Evolutionary conservation across 176 grass and related monocot species (phyloP).

Genomic region (Puya raimondii): DNA sequence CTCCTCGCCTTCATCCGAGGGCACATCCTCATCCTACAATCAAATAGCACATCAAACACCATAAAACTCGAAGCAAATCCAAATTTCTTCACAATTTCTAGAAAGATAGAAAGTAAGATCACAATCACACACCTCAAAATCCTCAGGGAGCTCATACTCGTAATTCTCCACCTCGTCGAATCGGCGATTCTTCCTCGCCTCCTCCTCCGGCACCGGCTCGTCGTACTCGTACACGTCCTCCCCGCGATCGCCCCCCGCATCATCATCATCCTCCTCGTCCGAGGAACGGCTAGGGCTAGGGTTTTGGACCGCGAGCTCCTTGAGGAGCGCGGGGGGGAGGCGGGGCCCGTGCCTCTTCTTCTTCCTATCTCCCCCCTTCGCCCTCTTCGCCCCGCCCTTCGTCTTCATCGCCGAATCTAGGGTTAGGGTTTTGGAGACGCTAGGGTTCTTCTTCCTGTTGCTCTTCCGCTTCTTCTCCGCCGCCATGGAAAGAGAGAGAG

Average conservation of each 20-base stretch:
- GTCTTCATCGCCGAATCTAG: not conserved
- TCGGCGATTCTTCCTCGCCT: constrained; percentile 71
- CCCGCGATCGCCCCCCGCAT: not conserved
- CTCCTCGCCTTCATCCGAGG: constrained; percentile 78
- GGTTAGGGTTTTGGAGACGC: not conserved
- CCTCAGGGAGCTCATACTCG: constrained; percentile 65
- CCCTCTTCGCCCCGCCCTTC: constrained; percentile 7
- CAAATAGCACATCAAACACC: not conserved
- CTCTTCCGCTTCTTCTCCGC: constrained; percentile 12
- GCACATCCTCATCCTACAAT: constrained; percentile 71
- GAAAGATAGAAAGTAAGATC: constrained; percentile 4
- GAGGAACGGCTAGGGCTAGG: constrained; percentile 13
- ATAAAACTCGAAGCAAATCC: not conserved
- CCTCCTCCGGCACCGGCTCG: constrained; percentile 67
- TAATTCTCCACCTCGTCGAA: constrained; percentile 77
- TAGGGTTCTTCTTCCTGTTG: not conserved
- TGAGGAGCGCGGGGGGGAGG: constrained; percentile 34
- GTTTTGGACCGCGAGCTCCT: constrained; percentile 49
- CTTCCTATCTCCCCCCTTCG: constrained; percentile 10
- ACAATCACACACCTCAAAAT: constrained; percentile 37
- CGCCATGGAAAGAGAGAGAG: constrained; percentile 14
- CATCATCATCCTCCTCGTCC: constrained; percentile 20
- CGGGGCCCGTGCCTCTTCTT: constrained; percentile 35
- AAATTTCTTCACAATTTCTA: not conserved
- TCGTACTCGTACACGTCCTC: constrained; percentile 80